Evolutionary conservation across 2,329 filamentous ascomycete species (phyloP).

Genomic region (Eutypa lata): DNA sequence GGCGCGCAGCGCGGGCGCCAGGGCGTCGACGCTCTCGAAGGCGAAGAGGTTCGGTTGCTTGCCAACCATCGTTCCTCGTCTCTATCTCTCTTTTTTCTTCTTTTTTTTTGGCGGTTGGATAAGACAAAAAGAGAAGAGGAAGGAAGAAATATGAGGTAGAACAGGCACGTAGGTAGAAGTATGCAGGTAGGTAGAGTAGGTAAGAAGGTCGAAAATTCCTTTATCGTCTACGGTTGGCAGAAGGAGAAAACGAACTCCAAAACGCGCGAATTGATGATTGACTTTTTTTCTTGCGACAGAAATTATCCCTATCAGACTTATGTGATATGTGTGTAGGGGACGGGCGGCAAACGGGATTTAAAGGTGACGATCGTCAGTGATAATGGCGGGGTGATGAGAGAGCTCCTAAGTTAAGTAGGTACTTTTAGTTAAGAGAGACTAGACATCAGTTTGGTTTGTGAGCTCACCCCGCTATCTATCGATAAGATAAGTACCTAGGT

Average conservation of each 20-base stretch:
- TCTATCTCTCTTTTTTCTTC: background rate
- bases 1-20: slow-evolving; percentile 73
- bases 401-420: background rate
- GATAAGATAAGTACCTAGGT: background rate
- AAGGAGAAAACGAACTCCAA: too few relatives aligned
- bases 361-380: background rate
- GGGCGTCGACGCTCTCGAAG: slow-evolving; percentile 65
- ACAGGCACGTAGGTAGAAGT: background rate
- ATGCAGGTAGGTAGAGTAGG: too few relatives aligned
- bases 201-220: too few relatives aligned
- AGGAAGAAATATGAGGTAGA: background rate
- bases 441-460: background rate
- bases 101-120: background rate
- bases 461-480: background rate
- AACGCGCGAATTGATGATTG: too few relatives aligned
- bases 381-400: background rate
- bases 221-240: too few relatives aligned
- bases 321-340: too few relatives aligned
- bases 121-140: slow-evolving; percentile 1
- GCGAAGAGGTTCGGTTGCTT: slow-evolving; percentile 73
- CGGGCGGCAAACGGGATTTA: background rate
- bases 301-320: too few relatives aligned
- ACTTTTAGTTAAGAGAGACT: too few relatives aligned
- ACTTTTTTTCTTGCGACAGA: too few relatives aligned
- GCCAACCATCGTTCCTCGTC: slow-evolving; percentile 41